These are phyloP conservation scores for Paramyrothecium sp. DNA, from an alignment of 2,329 filamentous ascomycete genomes.

Conservation along the genomic window DNA sequence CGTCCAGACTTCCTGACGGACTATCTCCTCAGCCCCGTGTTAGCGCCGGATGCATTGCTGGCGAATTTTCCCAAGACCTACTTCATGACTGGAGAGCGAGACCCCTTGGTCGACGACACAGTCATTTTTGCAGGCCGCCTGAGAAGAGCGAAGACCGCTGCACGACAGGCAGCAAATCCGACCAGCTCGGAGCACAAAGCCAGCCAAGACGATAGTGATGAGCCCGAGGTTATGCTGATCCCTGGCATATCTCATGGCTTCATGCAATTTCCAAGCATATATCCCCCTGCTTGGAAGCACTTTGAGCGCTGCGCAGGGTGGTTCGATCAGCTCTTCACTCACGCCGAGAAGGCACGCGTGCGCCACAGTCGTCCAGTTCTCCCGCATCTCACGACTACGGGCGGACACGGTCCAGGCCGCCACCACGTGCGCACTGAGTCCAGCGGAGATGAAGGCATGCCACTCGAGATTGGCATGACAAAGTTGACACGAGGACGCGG, in stretches of 20 bases:
- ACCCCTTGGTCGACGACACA: slow-evolving; percentile 94
- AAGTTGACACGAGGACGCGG: slow-evolving; percentile 36
- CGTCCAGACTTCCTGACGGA: slow-evolving; percentile 91
- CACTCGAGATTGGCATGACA: slow-evolving; percentile 76
- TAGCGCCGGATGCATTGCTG: slow-evolving; percentile 82
- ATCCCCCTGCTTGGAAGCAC: slow-evolving; percentile 86
- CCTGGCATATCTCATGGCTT: slow-evolving; percentile 93
- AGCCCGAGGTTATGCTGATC: slow-evolving; percentile 74
- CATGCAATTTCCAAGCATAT: slow-evolving; percentile 83
- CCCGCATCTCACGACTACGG: slow-evolving; percentile 9
- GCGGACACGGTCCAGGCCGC: slow-evolving; percentile 19
- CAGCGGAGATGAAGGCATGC: slow-evolving; percentile 76
- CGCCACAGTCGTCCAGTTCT: slow-evolving; percentile 16
- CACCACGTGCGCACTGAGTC: slow-evolving; percentile 48
- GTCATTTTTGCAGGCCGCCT: slow-evolving; percentile 91
- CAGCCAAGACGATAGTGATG: slow-evolving; percentile 32
- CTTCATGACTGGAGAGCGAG: slow-evolving; percentile 90
- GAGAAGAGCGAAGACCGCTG: slow-evolving; percentile 70
- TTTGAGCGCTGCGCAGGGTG: slow-evolving; percentile 76
- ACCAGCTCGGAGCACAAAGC: slow-evolving; percentile 26
- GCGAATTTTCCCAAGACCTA: slow-evolving; percentile 91
- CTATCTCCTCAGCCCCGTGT: slow-evolving; percentile 83
- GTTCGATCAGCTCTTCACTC: slow-evolving; percentile 75
- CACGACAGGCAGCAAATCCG: slow-evolving; percentile 12
- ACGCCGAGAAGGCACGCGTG: slow-evolving; percentile 40